Conservation (phyloP, 768 basidiomycete species). For the Mycena kentingensis region DNA sequence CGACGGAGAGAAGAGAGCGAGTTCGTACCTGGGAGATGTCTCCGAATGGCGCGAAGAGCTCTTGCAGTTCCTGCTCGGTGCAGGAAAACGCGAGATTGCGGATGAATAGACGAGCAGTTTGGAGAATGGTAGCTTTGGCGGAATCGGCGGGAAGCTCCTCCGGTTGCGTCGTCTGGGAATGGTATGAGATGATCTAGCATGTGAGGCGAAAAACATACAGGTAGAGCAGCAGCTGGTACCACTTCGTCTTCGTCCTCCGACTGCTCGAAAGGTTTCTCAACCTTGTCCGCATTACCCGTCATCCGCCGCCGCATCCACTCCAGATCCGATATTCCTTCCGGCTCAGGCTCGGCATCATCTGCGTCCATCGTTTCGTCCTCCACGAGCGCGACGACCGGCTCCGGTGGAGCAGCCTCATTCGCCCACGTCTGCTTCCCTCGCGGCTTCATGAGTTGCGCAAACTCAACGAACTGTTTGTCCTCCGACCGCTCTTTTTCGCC, state of each 20-base stretch:
- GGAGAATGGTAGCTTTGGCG: conserved; percentile 57
- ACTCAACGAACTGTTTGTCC: conserved; percentile 59
- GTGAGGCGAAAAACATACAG: not conserved
- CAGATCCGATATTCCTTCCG: conserved; percentile 57
- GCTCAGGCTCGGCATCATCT: conserved; percentile 25
- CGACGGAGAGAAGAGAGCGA: too few relatives aligned
- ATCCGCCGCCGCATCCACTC: conserved; percentile 77
- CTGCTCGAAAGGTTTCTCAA: conserved; percentile 60
- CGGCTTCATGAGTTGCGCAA: conserved; percentile 74
- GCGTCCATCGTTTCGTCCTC: conserved; percentile 24
- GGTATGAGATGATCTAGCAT: not conserved
- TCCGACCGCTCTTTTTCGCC: conserved; percentile 32
- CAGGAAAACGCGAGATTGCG: conserved; percentile 94
- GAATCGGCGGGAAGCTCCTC: conserved; percentile 36
- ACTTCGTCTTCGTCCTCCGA: conserved; percentile 55
- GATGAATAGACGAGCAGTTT: conserved; percentile 82
- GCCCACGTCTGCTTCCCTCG: conserved; percentile 63
- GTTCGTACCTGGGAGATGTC: conserved; percentile 81
- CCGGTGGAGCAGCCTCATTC: conserved; percentile 39
- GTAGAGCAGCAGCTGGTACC: conserved; percentile 11
- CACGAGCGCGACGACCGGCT: conserved; percentile 3
- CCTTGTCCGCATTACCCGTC: conserved; percentile 45
- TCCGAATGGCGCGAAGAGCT: conserved; percentile 70
- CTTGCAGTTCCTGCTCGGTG: conserved; percentile 66
- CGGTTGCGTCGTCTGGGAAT: conserved; percentile 12